Conservation (phyloP, 768 basidiomycete genomes). For the button mushroom (Agaricus bisporus) region DNA sequence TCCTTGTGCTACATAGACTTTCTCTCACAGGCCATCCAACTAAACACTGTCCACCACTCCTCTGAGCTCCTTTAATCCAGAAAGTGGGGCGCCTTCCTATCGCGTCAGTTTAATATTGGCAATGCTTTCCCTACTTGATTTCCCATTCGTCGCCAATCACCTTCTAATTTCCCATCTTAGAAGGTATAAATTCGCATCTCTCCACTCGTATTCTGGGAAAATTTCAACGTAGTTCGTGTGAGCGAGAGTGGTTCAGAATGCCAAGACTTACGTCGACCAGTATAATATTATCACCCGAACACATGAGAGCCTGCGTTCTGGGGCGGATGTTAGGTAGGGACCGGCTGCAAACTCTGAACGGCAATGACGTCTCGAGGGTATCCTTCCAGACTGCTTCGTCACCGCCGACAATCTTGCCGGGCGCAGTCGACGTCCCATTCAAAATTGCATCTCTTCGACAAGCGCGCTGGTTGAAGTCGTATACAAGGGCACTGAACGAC, state of each 20-base stretch:
- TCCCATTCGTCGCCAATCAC: too few species aligned
- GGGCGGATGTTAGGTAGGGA: constrained; percentile 18
- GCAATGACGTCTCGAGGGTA: constrained; percentile 37
- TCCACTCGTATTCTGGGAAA: constrained; percentile 11
- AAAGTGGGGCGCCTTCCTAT: background rate
- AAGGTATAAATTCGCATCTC: constrained; percentile 27
- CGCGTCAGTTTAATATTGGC: too few species aligned
- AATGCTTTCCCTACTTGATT: too few species aligned
- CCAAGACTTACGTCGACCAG: constrained; percentile 39
- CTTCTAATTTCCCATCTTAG: constrained; percentile 10
- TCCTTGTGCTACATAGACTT: too few species aligned
- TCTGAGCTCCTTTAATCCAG: too few species aligned
- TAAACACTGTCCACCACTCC: too few species aligned
- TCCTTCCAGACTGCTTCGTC: constrained; percentile 31
- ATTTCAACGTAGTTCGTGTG: background rate
- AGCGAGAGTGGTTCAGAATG: background rate
- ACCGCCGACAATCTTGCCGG: background rate
- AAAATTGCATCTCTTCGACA: constrained; percentile 14
- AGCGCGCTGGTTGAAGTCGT: constrained; percentile 47
- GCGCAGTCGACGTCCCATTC: background rate
- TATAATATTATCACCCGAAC: constrained; percentile 51
- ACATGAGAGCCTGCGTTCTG: constrained; percentile 31
- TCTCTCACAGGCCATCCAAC: too few species aligned
- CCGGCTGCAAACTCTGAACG: constrained; percentile 33
- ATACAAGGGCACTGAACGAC: constrained; percentile 27